Evolutionary conservation across 1,284 basidiomycete genomes (phyloP).

Genomic region (Sanghuangporus sanghuang): DNA sequence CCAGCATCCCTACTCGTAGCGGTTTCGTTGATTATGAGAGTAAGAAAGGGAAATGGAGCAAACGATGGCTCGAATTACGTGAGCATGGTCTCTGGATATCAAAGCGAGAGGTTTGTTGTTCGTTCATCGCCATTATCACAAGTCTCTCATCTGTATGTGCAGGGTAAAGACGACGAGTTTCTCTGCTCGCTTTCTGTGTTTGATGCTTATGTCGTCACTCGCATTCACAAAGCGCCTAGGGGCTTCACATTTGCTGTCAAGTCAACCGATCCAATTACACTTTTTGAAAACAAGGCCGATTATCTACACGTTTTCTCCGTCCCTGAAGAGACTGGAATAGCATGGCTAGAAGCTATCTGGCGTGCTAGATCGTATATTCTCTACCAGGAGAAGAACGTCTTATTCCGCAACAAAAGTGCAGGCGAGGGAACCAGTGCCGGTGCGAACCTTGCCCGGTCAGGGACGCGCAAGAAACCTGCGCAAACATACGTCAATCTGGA

Average conservation of each 20-base stretch:
- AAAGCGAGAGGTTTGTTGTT: constrained; percentile 69
- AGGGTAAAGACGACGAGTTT: constrained; percentile 80
- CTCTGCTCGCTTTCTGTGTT: constrained; percentile 82
- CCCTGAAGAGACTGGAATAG: constrained; percentile 61
- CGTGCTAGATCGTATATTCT: constrained; percentile 77
- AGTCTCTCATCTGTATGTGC: neutral
- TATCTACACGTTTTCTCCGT: constrained; percentile 82
- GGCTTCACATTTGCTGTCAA: constrained; percentile 81
- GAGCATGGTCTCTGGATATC: constrained; percentile 82
- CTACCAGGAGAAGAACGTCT: constrained; percentile 67
- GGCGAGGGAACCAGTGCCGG: neutral
- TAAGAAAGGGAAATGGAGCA: constrained; percentile 89
- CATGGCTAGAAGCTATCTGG: constrained; percentile 68
- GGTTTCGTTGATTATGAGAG: constrained; percentile 82
- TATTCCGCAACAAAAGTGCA: constrained; percentile 35
- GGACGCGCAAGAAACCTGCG: constrained; percentile 15
- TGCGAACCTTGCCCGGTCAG: constrained; percentile 9
- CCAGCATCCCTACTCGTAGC: constrained; percentile 61
- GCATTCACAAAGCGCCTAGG: constrained; percentile 70
- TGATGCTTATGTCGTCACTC: constrained; percentile 75
- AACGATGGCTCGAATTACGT: constrained; percentile 79
- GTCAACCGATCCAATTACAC: constrained; percentile 76
- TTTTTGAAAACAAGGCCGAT: constrained; percentile 82
- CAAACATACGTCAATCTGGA: constrained; percentile 13
- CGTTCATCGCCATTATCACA: neutral